phyloP scores from a whole-genome alignment of 2,329 filamentous ascomycete species.

The Pseudogymnoascus sp. region DNA sequence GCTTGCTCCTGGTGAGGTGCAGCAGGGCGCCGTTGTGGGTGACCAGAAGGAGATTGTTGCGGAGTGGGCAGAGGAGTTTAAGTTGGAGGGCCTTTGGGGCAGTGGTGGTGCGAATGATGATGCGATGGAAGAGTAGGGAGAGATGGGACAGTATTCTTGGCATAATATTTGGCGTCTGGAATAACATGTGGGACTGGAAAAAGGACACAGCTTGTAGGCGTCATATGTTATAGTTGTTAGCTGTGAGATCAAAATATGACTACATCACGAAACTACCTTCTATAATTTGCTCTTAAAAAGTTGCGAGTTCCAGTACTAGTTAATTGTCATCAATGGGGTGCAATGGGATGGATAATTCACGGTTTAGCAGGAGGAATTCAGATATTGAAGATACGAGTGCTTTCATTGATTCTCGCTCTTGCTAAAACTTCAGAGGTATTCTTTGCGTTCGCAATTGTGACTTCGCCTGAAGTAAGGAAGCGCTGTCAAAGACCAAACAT shows the following conservation, averaged over 20 bases:
- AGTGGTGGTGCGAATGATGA: constrained; percentile 19
- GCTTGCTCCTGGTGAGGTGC: constrained; percentile 28
- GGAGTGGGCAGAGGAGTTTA: constrained; percentile 91
- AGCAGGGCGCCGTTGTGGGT: constrained; percentile 40
- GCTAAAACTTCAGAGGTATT: constrained; percentile 5
- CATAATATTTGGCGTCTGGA: constrained; percentile 7
- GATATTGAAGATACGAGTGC: not conserved
- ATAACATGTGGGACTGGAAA: constrained; percentile 8
- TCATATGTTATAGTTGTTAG: constrained; percentile 8
- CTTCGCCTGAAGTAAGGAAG: not conserved
- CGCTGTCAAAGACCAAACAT: constrained; percentile 5
- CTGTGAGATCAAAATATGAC: constrained; percentile 7
- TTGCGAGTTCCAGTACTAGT: not conserved
- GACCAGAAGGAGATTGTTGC: constrained; percentile 83
- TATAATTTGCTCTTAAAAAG: not conserved
- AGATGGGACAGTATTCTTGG: constrained; percentile 7
- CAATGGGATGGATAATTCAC: not conserved
- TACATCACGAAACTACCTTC: constrained; percentile 1
- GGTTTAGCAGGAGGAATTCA: not conserved
- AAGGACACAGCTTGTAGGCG: constrained; percentile 6
- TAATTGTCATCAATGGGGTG: not conserved
- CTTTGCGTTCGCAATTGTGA: constrained; percentile 5
- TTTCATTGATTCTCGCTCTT: constrained; percentile 6
- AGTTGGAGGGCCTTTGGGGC: constrained; percentile 86
- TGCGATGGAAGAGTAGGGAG: constrained; percentile 23